These are phyloP conservation scores for Leishmania amazonensis DNA, from an alignment of 208 protist genomes.

Conservation along the genomic window DNA sequence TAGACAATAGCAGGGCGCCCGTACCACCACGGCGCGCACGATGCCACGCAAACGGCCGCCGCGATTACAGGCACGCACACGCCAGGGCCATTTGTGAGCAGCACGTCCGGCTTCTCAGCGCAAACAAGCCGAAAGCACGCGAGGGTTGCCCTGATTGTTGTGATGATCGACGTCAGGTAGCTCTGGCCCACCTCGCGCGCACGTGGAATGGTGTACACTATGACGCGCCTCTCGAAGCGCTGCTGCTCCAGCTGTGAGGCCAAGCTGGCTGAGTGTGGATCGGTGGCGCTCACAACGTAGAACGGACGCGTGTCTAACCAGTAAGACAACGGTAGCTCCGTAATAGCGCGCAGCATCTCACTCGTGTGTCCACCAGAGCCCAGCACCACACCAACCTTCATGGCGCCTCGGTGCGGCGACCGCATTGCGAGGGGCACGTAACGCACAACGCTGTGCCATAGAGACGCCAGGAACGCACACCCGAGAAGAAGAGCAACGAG, in stretches of 20 bases:
- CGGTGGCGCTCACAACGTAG: constrained; percentile 79
- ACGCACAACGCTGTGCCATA: constrained; percentile 18
- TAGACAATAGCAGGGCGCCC: constrained; percentile 75
- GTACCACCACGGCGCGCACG: constrained; percentile 42
- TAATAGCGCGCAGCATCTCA: constrained; percentile 88
- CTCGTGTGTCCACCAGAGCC: constrained; percentile 93
- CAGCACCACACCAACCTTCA: constrained; percentile 80
- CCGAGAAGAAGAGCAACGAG: constrained; percentile 9
- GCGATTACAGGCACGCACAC: constrained; percentile 89
- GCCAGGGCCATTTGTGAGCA: constrained; percentile 92
- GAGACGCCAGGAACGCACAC: constrained; percentile 15
- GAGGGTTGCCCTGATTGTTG: constrained; percentile 55
- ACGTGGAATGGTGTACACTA: constrained; percentile 74
- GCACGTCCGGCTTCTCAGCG: constrained; percentile 58
- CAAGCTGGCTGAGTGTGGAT: constrained; percentile 63
- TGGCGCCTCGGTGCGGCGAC: constrained; percentile 19
- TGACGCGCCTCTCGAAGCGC: constrained; percentile 40
- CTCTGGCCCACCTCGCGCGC: constrained; percentile 92
- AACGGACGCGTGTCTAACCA: constrained; percentile 53
- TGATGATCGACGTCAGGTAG: constrained; percentile 79
- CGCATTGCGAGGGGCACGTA: constrained; percentile 25
- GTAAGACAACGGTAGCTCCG: constrained; percentile 33
- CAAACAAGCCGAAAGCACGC: constrained; percentile 36
- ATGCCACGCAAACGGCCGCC: constrained; percentile 51
- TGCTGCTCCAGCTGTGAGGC: constrained; percentile 58